Base-by-base conservation (phyloP, 805 yeast genomes). In the Blastobotrys attinorum region DNA sequence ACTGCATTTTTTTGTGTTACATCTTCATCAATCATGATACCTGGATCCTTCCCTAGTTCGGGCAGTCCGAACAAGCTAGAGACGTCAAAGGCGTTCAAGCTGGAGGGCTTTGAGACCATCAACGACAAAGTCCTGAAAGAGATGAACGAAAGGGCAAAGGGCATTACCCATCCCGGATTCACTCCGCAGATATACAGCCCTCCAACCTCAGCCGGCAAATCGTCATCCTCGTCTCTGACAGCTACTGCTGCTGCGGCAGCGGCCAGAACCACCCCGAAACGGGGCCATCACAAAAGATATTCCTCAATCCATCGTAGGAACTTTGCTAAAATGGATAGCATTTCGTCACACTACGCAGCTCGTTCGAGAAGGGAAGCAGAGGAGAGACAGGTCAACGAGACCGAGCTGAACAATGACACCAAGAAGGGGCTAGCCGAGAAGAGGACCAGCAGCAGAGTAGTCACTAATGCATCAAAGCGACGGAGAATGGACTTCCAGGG, bases 141-240 rank as follows among this genome's bases (percentile, higher is more conserved):
- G 40, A 61, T 62, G 64, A 58, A 62, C 44, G 59, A 56, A 44
- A 49, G 66, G 22, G 63, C 65, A 23, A 44, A 45, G 43, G 42
- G 39, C 46, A 48, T 10, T 8, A 25, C 29, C 29, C 29, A 25
- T 11, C 29, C 10, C 29, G 11, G 29, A 25, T 25, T 25, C 29
- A 25, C 29, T 25, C 29, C 29, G 11, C 29, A 25, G 29, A 7
- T 11, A 25, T 25, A 25, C 11, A 25, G 10, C 34, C 31, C 11
- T 25, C 34, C 34, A 15, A 18, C n/a, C 34, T 15, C 34, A 31
- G 34, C 34, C 5, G 34, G 34, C n/a, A 31, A 5, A 6, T 5
- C 34, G 10, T 31, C 34, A 16, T 15, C 5, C 11, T 7, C 34
- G 34, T 31, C n/a, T n/a, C n/a, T 22, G 17, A 17, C 21, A 17